Evolutionary conservation across 1,284 basidiomycete genomes (phyloP), one percentile per base, ranked within the genome.

Genomic region (Naganishia sp.): DNA sequence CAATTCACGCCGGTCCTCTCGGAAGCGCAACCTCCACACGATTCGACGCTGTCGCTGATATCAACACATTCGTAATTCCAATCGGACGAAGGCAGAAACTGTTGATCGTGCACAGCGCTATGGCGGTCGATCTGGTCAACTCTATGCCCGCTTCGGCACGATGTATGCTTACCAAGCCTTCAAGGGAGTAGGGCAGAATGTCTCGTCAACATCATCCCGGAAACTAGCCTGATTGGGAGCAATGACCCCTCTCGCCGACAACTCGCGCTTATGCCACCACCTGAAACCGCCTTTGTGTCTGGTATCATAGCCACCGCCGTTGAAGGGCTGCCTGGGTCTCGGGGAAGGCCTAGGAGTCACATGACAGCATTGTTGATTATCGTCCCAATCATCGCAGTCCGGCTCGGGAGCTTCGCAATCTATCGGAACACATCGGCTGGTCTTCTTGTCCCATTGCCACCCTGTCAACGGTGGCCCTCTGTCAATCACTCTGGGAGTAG

Each of bases 21-120:
- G 9, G 84, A 83, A 5, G 84, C 78, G 75, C 89, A 92, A 49
- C 90, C 90, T 72, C 89, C 89, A 76, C 90, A 92, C 55, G 72
- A 76, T 63, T 80, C 77, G 66, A 81, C 73, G 56, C 81, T 78
- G 39, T 73, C 73, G 16, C 68, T 57, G 46, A 73, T 73, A 73
- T 82, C 79, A 72, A 81, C 69, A 71, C 81, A 82, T 70, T 81
- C 79, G 75, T 75, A 81, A 10, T 73, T 46, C 74, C 73, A 77
- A 54, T 66, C 56, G 23, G 56, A 42, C 7, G 64, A 57, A 25
- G 53, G 36, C 31, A 31, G 4, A 21, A 49, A 18, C 18, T 60
- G 46, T 11, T 21, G 48, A 2, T 28, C 57, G 2, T n/a, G 39
- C 28, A 60, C 46, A 18, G 57, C 57, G 23, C 57, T 60, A 43